Evolutionary conservation across 257 asterid species (phyloP), one percentile per base, ranked within the genome.

Genomic region (Capsicum rhomboideum): DNA sequence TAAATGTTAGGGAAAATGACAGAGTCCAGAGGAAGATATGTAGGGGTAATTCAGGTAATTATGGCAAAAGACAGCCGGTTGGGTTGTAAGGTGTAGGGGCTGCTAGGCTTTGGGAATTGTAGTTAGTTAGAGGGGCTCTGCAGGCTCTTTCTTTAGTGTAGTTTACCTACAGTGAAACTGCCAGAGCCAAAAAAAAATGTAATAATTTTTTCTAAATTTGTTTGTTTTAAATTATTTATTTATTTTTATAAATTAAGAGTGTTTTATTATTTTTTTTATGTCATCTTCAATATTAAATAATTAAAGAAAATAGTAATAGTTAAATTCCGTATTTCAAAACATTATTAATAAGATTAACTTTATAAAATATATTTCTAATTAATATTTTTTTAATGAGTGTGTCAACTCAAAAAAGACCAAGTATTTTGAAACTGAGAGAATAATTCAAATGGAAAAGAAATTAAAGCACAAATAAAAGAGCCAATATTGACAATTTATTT

Each of bases 21-120:
- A 79, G 40, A 34, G 31, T 34, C 29, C 82, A 17, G 77, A 29
- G n/a, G 86, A 77, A 50, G 26, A 16, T 50, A 28, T 53, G 44
- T 77, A 88, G 91, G 95, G 94, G 93, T 44, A 89, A 82, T 84
- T 82, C 20, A 82, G 94, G 90, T 85, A 87, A 88, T 84, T 34
- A 23, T 23, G 82, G 87, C 84, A 87, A 92, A 91, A 83, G 91
- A 91, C 89, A 90, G 88, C 88, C 88, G 87, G 89, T 90, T 88
- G 90, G 89, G 83, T 83, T 89, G 91, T 86, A 82, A 88, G 89
- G 91, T 88, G 91, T 87, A 89, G 93, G 93, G 92, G 85, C 40
- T 34, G 44, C 89, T 91, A 92, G 90, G 90, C 98, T 87, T 94
- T 86, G 96, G 98, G 92, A 94, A 94, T 91, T 92, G 95, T 82